These are phyloP conservation scores for Raffaelea deltoideospora DNA, from an alignment of 2,329 filamentous ascomycete species.

Conservation along the genomic window DNA sequence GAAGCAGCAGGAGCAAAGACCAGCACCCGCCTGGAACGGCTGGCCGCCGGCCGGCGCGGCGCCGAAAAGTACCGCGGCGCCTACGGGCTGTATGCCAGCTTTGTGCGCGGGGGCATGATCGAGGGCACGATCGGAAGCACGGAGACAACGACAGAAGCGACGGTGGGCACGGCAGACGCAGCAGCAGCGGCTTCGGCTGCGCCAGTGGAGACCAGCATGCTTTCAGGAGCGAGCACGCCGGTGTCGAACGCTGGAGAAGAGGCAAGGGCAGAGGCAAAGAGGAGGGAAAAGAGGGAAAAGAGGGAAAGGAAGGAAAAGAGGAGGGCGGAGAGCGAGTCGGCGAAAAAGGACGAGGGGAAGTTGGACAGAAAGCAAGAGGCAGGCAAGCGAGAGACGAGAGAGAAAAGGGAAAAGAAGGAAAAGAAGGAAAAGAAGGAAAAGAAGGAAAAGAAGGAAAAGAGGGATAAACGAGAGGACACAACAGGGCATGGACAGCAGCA, in stretches of 20 bases:
- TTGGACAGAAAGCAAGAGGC: constrained; percentile 20
- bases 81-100: constrained; percentile 63
- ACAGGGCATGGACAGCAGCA: too few relatives aligned
- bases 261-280: constrained; percentile 9
- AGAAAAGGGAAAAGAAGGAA: constrained; percentile 13
- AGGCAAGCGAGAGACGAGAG: neutral
- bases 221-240: too few relatives aligned
- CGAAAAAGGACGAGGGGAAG: constrained; percentile 13
- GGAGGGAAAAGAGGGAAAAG: constrained; percentile 3
- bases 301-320: constrained; percentile 10
- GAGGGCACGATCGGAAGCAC: constrained; percentile 45
- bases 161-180: constrained; percentile 12
- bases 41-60: constrained; percentile 25
- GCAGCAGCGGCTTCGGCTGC: too few relatives aligned
- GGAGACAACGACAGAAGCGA: constrained; percentile 17
- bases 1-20: constrained; percentile 15
- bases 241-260: too few relatives aligned
- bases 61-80: constrained; percentile 42
- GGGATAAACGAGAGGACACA: constrained; percentile 9
- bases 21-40: constrained; percentile 32
- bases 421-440: constrained; percentile 31
- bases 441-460: constrained; percentile 19
- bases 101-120: constrained; percentile 69
- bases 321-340: constrained; percentile 19
- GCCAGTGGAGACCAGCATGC: too few relatives aligned